Percentiles rank a stretch among this genome's conserved stretches.
phyloP scores from a whole-genome alignment of 768 basidiomycete genomes.

The Epithele typhae region DNA sequence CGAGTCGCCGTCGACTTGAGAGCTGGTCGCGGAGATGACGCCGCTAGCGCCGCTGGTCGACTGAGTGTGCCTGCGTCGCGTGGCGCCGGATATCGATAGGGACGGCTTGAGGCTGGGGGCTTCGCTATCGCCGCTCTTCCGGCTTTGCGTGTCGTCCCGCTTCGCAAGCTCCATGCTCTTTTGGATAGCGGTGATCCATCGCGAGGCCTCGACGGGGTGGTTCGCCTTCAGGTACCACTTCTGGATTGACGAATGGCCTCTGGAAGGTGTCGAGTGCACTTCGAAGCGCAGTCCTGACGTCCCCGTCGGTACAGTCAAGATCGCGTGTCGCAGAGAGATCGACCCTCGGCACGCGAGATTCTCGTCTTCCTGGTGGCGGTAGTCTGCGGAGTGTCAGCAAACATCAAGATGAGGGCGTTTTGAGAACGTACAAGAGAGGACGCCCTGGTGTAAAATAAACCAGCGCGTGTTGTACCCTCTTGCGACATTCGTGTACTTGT shows the following conservation, averaged over 20 bases:
- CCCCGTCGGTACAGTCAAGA: constrained; percentile 47
- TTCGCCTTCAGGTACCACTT: constrained; percentile 84
- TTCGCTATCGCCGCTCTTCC: constrained; percentile 48
- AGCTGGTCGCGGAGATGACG: constrained; percentile 16
- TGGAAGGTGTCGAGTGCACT: constrained; percentile 58
- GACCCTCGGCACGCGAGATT: constrained; percentile 79
- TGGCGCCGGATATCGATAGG: constrained; percentile 6
- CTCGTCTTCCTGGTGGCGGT: constrained; percentile 89
- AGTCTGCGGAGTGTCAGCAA: constrained; percentile 40
- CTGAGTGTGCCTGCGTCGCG: neutral
- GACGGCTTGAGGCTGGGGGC: constrained; percentile 22
- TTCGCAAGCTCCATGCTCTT: constrained; percentile 71
- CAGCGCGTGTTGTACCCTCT: constrained; percentile 86
- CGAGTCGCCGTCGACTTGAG: constrained; percentile 21
- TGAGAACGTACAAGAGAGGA: constrained; percentile 66
- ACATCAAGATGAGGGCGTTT: neutral
- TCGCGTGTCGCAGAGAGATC: constrained; percentile 80
- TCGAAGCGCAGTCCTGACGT: constrained; percentile 76
- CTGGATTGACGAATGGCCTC: constrained; percentile 45
- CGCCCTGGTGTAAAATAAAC: constrained; percentile 86
- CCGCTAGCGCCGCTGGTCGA: constrained; percentile 1
- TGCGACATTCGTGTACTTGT: constrained; percentile 92
- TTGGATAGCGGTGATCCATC: constrained; percentile 78
- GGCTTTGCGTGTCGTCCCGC: constrained; percentile 31
- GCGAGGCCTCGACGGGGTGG: constrained; percentile 83